Conservation (phyloP, 495 filamentous ascomycete species). For the Pyrenopolyporus hunteri region DNA sequence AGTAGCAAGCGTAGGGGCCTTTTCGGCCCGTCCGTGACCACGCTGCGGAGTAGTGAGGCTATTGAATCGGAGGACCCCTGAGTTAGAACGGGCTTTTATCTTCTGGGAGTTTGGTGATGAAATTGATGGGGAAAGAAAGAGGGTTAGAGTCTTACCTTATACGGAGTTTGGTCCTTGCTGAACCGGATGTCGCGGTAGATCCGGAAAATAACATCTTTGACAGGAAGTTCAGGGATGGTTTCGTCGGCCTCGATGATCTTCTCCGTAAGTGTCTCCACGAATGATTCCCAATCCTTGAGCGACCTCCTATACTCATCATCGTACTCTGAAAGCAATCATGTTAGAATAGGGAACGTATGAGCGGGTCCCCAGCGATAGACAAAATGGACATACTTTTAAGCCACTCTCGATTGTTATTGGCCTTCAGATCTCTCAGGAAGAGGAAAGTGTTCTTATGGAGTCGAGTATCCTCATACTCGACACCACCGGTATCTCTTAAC, state of each 20-base stretch:
- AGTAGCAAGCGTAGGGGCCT: conserved; percentile 85
- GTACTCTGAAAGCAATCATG: conserved; percentile 58
- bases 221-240: conserved; percentile 81
- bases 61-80: neutral
- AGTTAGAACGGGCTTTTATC: neutral
- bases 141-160: conserved; percentile 64
- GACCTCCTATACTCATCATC: conserved; percentile 77
- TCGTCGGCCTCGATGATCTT: conserved; percentile 73
- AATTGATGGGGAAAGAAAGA: neutral
- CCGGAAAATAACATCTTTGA: conserved; percentile 83
- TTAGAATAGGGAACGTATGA: neutral
- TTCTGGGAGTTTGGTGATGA: too few relatives aligned
- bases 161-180: conserved; percentile 79
- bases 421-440: conserved; percentile 75
- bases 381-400: conserved; percentile 66
- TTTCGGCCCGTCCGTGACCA: conserved; percentile 87
- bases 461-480: conserved; percentile 69
- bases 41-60: conserved; percentile 81
- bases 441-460: conserved; percentile 83
- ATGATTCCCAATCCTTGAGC: conserved; percentile 78
- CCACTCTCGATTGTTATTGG: conserved; percentile 83
- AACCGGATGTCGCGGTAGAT: conserved; percentile 86
- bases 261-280: conserved; percentile 70
- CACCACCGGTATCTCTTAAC: conserved; percentile 67
- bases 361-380: too few relatives aligned